Percentiles rank a stretch among this genome's conserved stretches.
Conservation (phyloP, 208 protist genomes). For the Naegleria lovaniensis region DNA sequence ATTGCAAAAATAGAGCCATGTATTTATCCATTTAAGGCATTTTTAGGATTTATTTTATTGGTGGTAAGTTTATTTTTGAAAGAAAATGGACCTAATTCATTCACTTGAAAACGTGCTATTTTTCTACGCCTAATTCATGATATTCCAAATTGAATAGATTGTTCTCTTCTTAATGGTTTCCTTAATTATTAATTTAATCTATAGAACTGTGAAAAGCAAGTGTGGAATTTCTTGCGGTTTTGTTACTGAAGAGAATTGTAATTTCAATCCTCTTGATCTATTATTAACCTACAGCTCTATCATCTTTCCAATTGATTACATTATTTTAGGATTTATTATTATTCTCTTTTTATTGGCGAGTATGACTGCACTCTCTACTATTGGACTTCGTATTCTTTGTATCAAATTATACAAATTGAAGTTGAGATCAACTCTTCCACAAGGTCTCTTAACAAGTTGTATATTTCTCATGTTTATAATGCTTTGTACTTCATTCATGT, state of each 20-base stretch:
- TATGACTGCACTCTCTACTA: neutral
- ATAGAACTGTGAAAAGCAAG: neutral
- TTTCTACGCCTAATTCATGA: too few species aligned
- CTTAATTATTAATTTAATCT: slow-evolving; percentile 5
- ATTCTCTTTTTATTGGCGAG: neutral
- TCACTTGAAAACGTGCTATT: too few species aligned
- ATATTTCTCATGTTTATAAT: slow-evolving; percentile 30
- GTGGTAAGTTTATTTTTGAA: neutral
- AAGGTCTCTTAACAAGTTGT: slow-evolving; percentile 16
- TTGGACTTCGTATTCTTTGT: slow-evolving; percentile 24
- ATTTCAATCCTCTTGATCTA: slow-evolving; percentile 18
- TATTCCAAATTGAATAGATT: neutral
- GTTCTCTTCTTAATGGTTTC: neutral
- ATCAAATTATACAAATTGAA: slow-evolving; percentile 30
- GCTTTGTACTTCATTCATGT: neutral
- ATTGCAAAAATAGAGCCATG: neutral
- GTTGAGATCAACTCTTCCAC: neutral
- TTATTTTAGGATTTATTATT: slow-evolving; percentile 15
- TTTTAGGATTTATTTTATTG: slow-evolving; percentile 4
- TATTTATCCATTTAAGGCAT: slow-evolving; percentile 16
- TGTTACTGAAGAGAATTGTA: neutral
- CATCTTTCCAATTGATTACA: slow-evolving; percentile 25
- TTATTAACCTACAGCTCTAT: neutral
- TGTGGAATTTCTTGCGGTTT: slow-evolving; percentile 24
- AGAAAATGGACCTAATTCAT: too few species aligned